Evolutionary conservation across 139 green algal species (phyloP), one percentile per base, ranked within the genome.

Genomic region (Marvania coccoides): DNA sequence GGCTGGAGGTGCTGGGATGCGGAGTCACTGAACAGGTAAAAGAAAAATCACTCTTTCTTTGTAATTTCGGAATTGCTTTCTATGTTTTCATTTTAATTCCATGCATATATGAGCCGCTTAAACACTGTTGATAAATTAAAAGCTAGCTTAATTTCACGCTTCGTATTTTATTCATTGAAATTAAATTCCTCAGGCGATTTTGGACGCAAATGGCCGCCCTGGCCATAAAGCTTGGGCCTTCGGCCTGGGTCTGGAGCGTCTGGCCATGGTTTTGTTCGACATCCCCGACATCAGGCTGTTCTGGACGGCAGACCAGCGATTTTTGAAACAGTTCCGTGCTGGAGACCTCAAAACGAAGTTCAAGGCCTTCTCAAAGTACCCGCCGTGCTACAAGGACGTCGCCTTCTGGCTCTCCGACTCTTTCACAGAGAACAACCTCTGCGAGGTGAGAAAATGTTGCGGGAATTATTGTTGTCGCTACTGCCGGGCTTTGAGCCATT

Each of bases 341-440:
- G 86, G 87, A 10, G 42, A 82, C 60, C 37, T 89, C 30, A 48
- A n/a, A 31, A 57, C 66, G 48, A 70, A 46, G 58, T 99, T 99
- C 85, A 97, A 98, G 82, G 68, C 89, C 10, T 99, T 88, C 80
- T 92, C 79, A 63, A 98, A 98, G 83, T 99, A 79, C 75, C 94
- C 91, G 2, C 81, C 91, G 10, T 96, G 90, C 82, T 96, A 85
- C 78, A 98, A 98, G 83, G 95, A 99, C 74, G 90, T 99, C 33
- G 86, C 88, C 31, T 99, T 99, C 78, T 99, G 95, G 95, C 73
- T 95, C 6, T 83, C 71, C 24, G 78, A 91, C 39, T 30, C 42
- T 15, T 98, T 98, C 77, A 94, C 83, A 4, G 94, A 99, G 76
- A 99, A 99, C 84, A 99, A 99, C 77, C 81, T 99, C 40, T 98